Base-by-base conservation (phyloP, 2,329 filamentous ascomycete species). In the Aspergillus piperis region DNA sequence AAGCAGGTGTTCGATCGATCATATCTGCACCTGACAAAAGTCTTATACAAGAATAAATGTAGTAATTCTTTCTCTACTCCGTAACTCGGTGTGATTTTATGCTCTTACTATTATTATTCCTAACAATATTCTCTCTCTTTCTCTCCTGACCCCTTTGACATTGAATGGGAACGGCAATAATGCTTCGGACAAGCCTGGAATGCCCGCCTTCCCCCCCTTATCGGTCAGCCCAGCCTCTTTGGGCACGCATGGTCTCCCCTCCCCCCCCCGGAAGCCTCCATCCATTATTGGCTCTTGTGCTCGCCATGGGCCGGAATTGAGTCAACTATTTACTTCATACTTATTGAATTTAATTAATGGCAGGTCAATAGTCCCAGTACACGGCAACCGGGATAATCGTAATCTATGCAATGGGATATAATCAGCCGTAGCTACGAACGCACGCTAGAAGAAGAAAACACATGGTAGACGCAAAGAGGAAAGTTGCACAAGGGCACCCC, bases 211-310 rank as follows among this genome's bases (percentile, higher is more conserved):
- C 3, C 39, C 21, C 47, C 25, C 47, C 47, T 50, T 50, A 50
- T 50, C 47, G 25, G 47, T 32, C 47, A 50, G 47, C 47, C 47
- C 47, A 50, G 47, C 47, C 47, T 50, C 47, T 30, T 50, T 50
- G 47, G 47, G 47, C 47, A 50, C 47, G 17, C 44, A 49, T 30
- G 21, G 13, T 13, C 44, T 30, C 44, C 15, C 44, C 44, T 36
- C 32, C 32, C 11, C 32, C 11, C 17, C 11, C 32, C 32, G 11
- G 11, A 36, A 36, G 32, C 25, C 44, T 7, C 15, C 44, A 30
- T 23, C 15, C 44, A 30, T 23, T n/a, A 48, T 48, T 48, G 44
- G 44, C 21, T 48, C 23, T 48, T 5, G 13, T 23, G 4, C 44
- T 25, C 44, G 44, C 44, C 21, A 49, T 49, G 15, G 44, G 44